Conservation (phyloP, 306 rosid genomes). For the Hippophae gyantsensis region DNA sequence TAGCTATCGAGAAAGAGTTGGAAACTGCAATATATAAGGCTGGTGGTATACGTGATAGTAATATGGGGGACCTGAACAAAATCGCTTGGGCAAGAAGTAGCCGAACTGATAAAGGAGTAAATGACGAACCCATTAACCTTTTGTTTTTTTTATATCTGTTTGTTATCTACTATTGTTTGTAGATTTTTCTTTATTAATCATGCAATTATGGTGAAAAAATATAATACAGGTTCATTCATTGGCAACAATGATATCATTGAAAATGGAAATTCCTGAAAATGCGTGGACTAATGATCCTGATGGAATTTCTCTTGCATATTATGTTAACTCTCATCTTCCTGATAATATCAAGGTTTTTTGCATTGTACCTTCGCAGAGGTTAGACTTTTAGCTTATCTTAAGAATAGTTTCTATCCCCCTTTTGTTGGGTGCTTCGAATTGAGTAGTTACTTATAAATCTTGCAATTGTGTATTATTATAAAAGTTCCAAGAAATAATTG, state of each 20-base stretch:
- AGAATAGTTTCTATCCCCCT: not conserved
- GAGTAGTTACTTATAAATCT: constrained; percentile 1
- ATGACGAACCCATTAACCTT: constrained; percentile 8
- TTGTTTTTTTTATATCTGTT: not conserved
- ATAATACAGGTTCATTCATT: constrained; percentile 68
- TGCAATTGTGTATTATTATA: not conserved
- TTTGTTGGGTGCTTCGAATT: constrained; percentile 1
- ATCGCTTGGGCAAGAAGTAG: constrained; percentile 90
- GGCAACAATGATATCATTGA: constrained; percentile 69
- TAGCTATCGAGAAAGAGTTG: constrained; percentile 81
- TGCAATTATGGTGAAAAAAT: constrained; percentile 1
- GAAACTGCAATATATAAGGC: constrained; percentile 78
- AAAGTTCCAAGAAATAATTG: not conserved
- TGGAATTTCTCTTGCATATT: constrained; percentile 56
- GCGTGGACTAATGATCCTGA: constrained; percentile 66
- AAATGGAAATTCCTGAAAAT: constrained; percentile 78
- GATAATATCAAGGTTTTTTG: constrained; percentile 54
- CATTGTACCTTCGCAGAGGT: constrained; percentile 75
- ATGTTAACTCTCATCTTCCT: constrained; percentile 67
- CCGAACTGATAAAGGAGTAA: constrained; percentile 96
- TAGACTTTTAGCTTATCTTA: constrained; percentile 17
- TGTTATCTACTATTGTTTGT: not conserved
- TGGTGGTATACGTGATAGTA: constrained; percentile 74
- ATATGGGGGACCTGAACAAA: constrained; percentile 66
- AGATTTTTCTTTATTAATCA: not conserved